Conservation (phyloP, 257 asterid species). For the Avicennia marina region DNA sequence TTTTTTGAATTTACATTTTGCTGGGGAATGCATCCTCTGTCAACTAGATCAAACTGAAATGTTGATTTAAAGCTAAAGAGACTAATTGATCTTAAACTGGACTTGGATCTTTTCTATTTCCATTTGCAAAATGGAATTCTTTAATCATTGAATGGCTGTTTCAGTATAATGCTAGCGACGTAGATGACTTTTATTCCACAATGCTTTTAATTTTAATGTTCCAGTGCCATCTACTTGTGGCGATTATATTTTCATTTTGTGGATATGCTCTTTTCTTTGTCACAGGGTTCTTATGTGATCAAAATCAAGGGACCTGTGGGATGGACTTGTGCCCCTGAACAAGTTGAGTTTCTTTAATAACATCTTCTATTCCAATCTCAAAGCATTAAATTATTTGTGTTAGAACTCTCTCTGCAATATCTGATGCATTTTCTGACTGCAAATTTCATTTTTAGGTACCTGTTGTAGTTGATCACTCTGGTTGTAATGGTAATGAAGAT, state of each 20-base stretch:
- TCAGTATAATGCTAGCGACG: too few species aligned
- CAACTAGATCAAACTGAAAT: slow-evolving; percentile 1
- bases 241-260: slow-evolving; percentile 6
- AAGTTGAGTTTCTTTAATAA: slow-evolving; percentile 54
- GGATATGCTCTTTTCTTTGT: slow-evolving; percentile 18
- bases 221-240: slow-evolving; percentile 5
- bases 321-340: slow-evolving; percentile 92
- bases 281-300: slow-evolving; percentile 86
- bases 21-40: slow-evolving; percentile 2
- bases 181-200: too few species aligned
- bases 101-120: too few species aligned
- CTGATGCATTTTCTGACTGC: slow-evolving; percentile 21
- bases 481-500: slow-evolving; percentile 93
- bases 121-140: neutral
- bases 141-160: neutral
- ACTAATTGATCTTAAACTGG: slow-evolving; percentile 1
- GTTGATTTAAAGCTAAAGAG: slow-evolving; percentile 3
- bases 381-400: neutral
- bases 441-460: slow-evolving; percentile 56
- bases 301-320: slow-evolving; percentile 95
- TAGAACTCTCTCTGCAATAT: slow-evolving; percentile 9
- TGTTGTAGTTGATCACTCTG: slow-evolving; percentile 68
- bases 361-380: neutral
- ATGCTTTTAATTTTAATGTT: neutral
- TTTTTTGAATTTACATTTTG: slow-evolving; percentile 2